Base-by-base conservation (phyloP, 2,329 filamentous ascomycete species). In the Exophiala calicioides region DNA sequence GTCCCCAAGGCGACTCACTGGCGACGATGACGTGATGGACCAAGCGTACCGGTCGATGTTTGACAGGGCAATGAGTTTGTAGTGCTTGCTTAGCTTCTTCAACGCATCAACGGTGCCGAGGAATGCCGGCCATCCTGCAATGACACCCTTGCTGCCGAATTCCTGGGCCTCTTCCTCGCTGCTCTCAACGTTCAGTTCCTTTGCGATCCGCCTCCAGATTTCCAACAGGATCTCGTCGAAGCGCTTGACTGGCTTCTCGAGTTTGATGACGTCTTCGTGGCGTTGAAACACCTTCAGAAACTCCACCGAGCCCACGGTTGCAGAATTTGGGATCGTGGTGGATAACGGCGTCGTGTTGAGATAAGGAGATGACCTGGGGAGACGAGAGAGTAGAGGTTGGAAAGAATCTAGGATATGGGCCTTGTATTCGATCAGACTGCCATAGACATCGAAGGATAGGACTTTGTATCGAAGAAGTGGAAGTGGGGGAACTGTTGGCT, bases 351-450 rank as follows among this genome's bases (percentile, higher is more conserved):
- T 53, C 13, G 68, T 55, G 18, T 68, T 62, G 29, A 63, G 61
- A 30, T 51, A 57, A 10, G 50, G 50, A 9, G 57, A 58, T 8
- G 55, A 52, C 24, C 46, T 1, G 1, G 55, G 49, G 3, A 57
- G 44, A 13, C 54, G 53, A 1, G 53, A 53, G 4, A 59, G 60
- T 3, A 73, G 61, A 7, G 70, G 69, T 24, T 64, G 50, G 2
- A 89, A 74, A 2, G 78, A 73, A 3, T 66, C 56, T 33, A 77
- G 66, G 45, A 88, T 77, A 51, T 85, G 85, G 9, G 70, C 62
- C 65, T 89, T 84, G 84, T 85, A 89, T 71, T 90, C 85, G 53
- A 90, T 80, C 2, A 90, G 76, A 0, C 86, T 90, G 64, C 86
- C 86, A 65, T 87, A 90, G 70, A 86, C 82, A 68, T 91, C 87